A percentile compares a stretch with the other conserved stretches of the same genome.
Conservation (phyloP, 140 eudicot species). For the Oenanthe javanica region DNA sequence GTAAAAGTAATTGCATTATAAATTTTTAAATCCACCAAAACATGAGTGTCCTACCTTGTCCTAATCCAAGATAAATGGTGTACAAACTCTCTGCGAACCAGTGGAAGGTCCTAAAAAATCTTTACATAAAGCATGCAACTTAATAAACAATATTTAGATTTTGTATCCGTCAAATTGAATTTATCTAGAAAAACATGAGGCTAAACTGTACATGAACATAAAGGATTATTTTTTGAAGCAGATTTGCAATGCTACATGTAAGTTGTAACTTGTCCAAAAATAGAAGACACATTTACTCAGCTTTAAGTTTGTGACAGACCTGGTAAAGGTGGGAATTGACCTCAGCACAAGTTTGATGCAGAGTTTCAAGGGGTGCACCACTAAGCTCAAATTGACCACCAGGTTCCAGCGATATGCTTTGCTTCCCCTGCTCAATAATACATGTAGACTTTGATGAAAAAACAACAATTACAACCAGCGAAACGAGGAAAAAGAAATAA, state of each 20-base stretch:
- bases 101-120: neutral
- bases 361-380: conserved; percentile 99
- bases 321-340: conserved; percentile 98
- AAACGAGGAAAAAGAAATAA: neutral
- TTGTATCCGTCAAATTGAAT: neutral
- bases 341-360: conserved; percentile 99
- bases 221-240: neutral
- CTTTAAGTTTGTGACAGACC: conserved; percentile 32
- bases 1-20: neutral
- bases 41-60: neutral
- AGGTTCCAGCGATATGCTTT: conserved; percentile 96
- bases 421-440: conserved; percentile 58
- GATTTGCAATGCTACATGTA: neutral
- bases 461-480: neutral
- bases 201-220: neutral
- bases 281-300: neutral
- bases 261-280: neutral
- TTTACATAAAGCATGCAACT: neutral
- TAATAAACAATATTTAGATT: neutral
- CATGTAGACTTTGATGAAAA: neutral
- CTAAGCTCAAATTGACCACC: conserved; percentile 99
- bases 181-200: neutral
- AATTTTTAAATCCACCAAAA: neutral
- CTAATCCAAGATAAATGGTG: neutral
- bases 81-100: neutral